These are phyloP conservation scores for Blakeslea trispora DNA, from an alignment of 371 early-diverging fungal species.

Conservation along the genomic window DNA sequence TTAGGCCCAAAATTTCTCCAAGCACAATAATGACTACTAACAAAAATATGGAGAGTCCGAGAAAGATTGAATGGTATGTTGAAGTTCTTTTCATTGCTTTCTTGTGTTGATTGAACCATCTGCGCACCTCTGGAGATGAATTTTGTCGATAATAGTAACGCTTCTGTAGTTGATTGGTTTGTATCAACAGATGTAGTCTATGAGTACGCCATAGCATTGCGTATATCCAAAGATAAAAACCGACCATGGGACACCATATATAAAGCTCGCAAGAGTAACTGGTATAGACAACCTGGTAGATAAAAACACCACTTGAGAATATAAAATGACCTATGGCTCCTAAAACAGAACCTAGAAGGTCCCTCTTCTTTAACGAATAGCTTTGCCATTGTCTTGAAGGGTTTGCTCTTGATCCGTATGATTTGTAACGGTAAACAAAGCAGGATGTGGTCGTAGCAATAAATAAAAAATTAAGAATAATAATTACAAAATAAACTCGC, in stretches of 20 bases:
- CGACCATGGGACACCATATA: slow-evolving; percentile 17
- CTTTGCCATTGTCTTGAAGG: slow-evolving; percentile 18
- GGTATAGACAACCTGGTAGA: slow-evolving; percentile 10
- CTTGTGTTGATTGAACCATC: not conserved
- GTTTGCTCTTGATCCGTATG: not conserved
- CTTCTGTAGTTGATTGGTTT: slow-evolving; percentile 12
- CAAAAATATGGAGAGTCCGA: not conserved
- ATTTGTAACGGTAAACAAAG: slow-evolving; percentile 5
- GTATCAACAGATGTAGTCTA: slow-evolving; percentile 15
- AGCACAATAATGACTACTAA: not conserved
- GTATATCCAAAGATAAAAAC: slow-evolving; percentile 20
- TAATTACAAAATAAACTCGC: slow-evolving; percentile 15
- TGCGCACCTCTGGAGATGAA: not conserved
- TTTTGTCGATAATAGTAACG: not conserved
- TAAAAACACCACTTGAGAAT: slow-evolving; percentile 6
- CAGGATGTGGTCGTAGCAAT: slow-evolving; percentile 8
- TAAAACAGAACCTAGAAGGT: slow-evolving; percentile 9
- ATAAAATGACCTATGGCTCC: slow-evolving; percentile 16
- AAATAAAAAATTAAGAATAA: slow-evolving; percentile 16
- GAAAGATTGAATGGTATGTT: not conserved
- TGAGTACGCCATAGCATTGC: slow-evolving; percentile 17
- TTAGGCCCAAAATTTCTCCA: slow-evolving; percentile 4
- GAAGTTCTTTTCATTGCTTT: not conserved
- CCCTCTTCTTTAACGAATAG: slow-evolving; percentile 19
- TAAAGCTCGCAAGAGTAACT: slow-evolving; percentile 15